Evolutionary conservation across 768 basidiomycete genomes (phyloP), one percentile per base, ranked within the genome.

Genomic region (Goffeauzyma gilvescens): DNA sequence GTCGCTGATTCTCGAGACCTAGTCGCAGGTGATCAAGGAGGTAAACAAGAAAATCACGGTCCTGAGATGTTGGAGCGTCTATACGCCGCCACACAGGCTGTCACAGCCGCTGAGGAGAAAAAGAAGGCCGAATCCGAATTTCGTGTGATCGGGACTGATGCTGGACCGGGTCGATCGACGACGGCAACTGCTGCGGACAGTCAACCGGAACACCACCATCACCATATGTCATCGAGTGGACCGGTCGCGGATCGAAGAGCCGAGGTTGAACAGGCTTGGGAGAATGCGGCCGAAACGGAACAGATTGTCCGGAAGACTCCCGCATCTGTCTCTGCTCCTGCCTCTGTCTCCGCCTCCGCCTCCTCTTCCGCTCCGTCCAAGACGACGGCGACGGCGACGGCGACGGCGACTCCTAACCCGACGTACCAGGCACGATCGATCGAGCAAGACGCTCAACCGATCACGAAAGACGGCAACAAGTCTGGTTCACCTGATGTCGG

Each of bases 21-120:
- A 32, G 41, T 38, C 2, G 47, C 41, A 12, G 47, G 47, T 17
- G 47, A 49, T 36, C 32, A 38, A 25, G 47, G 47, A 3, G 47
- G 47, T 20, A 27, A 38, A 32, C 26, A 43, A 13, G 47, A 32
- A 4, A 33, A 42, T 32, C 27, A 34, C 23, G 33, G 30, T 6
- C 38, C 37, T 18, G 38, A 45, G 31, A 38, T 45, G 13, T 18
- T 15, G 13, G 27, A 45, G 44, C 17, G 31, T 33, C 28, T 38
- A 26, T 38, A 38, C 21, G 21, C 18, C 12, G 34, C 44, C n/a
- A 38, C 37, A 10, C 24, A 27, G 9, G 8, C 8, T 8, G 37
- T 45, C 32, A 33, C 15, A 45, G 44, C 44, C 32, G 44, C 40
- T 12, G 44, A 32, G 9, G 30, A 37, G 12, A 26, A 37, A 14